Evolutionary conservation across 345 rosid species (phyloP).

Genomic region (Odontarrhena argentea): DNA sequence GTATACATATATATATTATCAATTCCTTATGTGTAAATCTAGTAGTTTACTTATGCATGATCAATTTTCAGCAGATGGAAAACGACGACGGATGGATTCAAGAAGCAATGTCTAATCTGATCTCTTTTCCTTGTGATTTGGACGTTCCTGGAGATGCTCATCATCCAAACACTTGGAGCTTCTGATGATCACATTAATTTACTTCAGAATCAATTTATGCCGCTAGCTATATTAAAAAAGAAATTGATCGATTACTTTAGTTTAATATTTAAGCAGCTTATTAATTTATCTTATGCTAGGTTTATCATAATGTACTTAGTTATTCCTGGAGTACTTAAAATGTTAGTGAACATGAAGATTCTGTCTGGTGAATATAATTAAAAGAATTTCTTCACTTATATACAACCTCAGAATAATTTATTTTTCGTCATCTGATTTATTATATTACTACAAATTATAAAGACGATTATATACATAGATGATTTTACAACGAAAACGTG

Average conservation of each 20-base stretch:
- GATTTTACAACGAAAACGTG: neutral
- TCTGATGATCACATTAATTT: conserved; percentile 26
- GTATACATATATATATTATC: conserved; percentile 40
- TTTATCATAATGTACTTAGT: conserved; percentile 33
- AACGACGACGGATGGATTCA: conserved; percentile 77
- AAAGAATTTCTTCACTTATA: conserved; percentile 17
- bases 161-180: conserved; percentile 39
- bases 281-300: conserved; percentile 19
- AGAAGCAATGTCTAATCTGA: conserved; percentile 72
- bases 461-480: too few species aligned
- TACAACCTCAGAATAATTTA: too few species aligned
- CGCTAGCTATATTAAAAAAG: conserved; percentile 13
- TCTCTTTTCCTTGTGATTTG: conserved; percentile 55
- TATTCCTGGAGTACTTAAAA: conserved; percentile 9
- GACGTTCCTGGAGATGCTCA: conserved; percentile 36
- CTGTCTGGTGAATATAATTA: conserved; percentile 28
- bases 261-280: conserved; percentile 17
- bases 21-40: neutral
- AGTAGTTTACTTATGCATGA: neutral
- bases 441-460: too few species aligned
- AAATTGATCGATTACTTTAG: conserved; percentile 33
- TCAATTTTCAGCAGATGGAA: conserved; percentile 49
- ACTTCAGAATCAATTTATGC: conserved; percentile 21
- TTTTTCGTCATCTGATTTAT: too few species aligned
- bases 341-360: conserved; percentile 33